Evolutionary conservation across 2,329 filamentous ascomycete species (phyloP), one percentile per base, ranked within the genome.

Genomic region (Ceratocystis huliohia): DNA sequence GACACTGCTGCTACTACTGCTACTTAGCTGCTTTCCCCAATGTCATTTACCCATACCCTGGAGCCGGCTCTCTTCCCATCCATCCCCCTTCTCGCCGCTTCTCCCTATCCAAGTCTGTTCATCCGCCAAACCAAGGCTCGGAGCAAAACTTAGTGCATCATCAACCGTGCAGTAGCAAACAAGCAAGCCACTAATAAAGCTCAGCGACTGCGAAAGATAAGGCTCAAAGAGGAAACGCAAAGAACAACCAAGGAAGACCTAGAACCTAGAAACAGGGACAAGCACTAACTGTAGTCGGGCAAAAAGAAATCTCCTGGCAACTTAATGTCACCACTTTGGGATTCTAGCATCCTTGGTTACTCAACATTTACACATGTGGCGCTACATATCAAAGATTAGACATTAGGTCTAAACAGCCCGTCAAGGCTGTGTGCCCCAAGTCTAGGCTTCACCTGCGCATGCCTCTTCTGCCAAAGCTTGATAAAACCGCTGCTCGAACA

Each of bases 131-230:
- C n/a, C 28, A 59, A 33, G 56, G 28, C 33, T 59, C 56, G 56
- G 56, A 37, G 28, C n/a, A 59, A 37, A 33, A 59, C n/a, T 15
- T 59, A 59, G 56, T 28, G 56, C 56, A 59, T n/a, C 56, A 20
- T 37, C 56, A 20, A 37, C 28, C 53, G 53, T 57, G 53, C 53
- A 30, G 53, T 28, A 20, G 20, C 22, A 53, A 53, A n/a, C 22
- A 53, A 53, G 48, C 56, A 59, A 59, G 28, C 28, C 56, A 37
- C 56, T 25, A 37, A 59, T 10, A 25, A 20, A n/a, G 8, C 46
- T 6, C 48, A 3, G n/a, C 46, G 22, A 10, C 20, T 10, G 8
- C 20, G 22, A 59, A 59, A 37, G 28, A 59, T 59, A 59, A 30
- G 28, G 15, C 53, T 59, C 15, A n/a, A 59, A 59, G 10, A 17